Percentiles rank a stretch among this genome's conserved stretches.
phyloP scores from a whole-genome alignment of 2,329 filamentous ascomycete genomes.

The Talaromyces piceae region DNA sequence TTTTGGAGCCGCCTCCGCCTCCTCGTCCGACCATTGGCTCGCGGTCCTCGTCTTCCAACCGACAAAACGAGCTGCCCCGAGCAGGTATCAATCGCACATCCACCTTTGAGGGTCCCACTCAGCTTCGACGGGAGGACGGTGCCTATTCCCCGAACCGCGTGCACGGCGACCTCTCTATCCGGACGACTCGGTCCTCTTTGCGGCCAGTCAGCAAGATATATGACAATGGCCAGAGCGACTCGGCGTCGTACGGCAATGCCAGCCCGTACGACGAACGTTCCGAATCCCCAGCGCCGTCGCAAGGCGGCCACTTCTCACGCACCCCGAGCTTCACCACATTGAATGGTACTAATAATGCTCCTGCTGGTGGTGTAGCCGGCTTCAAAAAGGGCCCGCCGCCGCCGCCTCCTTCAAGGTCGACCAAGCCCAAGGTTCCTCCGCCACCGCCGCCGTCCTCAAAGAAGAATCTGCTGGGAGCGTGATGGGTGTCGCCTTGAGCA shows the following conservation, averaged over 20 bases:
- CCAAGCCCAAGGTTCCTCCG: conserved; percentile 56
- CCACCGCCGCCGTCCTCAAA: conserved; percentile 57
- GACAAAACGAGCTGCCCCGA: conserved; percentile 28
- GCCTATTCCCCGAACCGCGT: conserved; percentile 44
- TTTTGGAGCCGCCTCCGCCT: conserved; percentile 34
- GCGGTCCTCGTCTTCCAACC: conserved; percentile 29
- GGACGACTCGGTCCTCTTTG: conserved; percentile 42
- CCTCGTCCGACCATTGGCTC: conserved; percentile 49
- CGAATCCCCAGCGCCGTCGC: conserved; percentile 47
- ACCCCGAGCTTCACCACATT: conserved; percentile 44
- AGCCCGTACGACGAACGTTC: conserved; percentile 46
- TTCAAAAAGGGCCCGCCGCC: conserved; percentile 51
- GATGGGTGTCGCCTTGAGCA: neutral
- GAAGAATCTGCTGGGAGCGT: conserved; percentile 34
- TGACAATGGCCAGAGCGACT: conserved; percentile 45
- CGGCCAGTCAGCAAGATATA: conserved; percentile 33
- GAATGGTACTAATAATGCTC: conserved; percentile 18
- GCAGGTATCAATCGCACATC: conserved; percentile 45
- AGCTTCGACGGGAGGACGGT: conserved; percentile 44
- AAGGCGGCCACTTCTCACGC: conserved; percentile 45
- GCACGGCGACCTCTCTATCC: conserved; percentile 45
- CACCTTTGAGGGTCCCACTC: conserved; percentile 53
- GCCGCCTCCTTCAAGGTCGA: conserved; percentile 54
- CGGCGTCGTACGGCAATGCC: conserved; percentile 34
- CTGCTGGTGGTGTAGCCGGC: neutral